Percentiles rank a stretch among this genome's conserved stretches.
phyloP scores from a whole-genome alignment of 805 yeast genomes.

The Candida quercuum region DNA sequence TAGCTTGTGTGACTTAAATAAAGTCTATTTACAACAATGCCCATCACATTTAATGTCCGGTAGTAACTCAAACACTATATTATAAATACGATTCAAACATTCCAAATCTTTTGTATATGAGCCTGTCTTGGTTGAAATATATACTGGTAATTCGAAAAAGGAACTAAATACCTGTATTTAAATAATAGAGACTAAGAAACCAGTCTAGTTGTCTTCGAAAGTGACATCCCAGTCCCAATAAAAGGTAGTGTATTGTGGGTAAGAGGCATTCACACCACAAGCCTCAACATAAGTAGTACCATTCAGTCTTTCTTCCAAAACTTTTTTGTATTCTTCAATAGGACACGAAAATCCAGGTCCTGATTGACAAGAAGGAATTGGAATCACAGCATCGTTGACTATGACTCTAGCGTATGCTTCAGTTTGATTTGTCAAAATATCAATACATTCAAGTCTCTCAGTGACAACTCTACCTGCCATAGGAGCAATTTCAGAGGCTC shows the following conservation, averaged over 20 bases:
- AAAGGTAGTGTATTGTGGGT: conserved; percentile 16
- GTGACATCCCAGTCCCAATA: conserved; percentile 21
- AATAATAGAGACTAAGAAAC: background rate
- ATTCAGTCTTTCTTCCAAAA: conserved; percentile 26
- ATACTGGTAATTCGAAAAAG: too few species aligned
- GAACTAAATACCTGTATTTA: too few species aligned
- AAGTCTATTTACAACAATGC: too few species aligned
- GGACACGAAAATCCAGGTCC: conserved; percentile 54
- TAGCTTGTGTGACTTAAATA: too few species aligned
- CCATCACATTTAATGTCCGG: too few species aligned
- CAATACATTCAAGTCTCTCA: conserved; percentile 42
- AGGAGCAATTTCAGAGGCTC: conserved; percentile 45
- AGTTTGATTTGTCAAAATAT: conserved; percentile 24
- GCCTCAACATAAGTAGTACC: conserved; percentile 26
- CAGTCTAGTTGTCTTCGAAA: conserved; percentile 12
- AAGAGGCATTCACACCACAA: conserved; percentile 23
- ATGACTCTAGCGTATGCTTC: conserved; percentile 39
- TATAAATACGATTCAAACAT: background rate
- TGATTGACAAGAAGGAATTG: conserved; percentile 39
- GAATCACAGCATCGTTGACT: conserved; percentile 50
- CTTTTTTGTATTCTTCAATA: conserved; percentile 27
- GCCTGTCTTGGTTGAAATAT: too few species aligned
- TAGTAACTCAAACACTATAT: too few species aligned
- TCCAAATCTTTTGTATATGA: too few species aligned
- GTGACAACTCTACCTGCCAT: conserved; percentile 51